These are phyloP conservation scores for Suillus subluteus DNA, from an alignment of 768 basidiomycete genomes.

Conservation along the genomic window DNA sequence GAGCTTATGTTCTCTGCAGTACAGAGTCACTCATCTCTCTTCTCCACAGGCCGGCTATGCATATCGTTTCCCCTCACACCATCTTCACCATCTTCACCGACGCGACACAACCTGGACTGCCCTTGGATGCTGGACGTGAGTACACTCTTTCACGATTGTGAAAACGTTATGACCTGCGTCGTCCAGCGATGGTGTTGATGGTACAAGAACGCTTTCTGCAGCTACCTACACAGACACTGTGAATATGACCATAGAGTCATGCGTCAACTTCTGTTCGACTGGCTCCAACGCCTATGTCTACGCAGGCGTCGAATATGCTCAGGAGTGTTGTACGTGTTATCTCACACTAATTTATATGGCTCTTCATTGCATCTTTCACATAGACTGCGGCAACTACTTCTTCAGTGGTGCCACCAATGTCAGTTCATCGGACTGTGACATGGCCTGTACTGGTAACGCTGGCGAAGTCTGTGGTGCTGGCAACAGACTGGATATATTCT, in stretches of 20 bases:
- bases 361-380: slow-evolving; percentile 9
- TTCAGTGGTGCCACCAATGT: slow-evolving; percentile 48
- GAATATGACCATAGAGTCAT: slow-evolving; percentile 65
- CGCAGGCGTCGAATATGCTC: slow-evolving; percentile 71
- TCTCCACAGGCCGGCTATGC: background rate
- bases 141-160: slow-evolving; percentile 19
- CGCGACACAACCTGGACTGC: slow-evolving; percentile 55
- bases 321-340: slow-evolving; percentile 59
- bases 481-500: slow-evolving; percentile 62
- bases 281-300: slow-evolving; percentile 49
- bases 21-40: background rate
- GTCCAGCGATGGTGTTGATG: slow-evolving; percentile 53
- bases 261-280: slow-evolving; percentile 46
- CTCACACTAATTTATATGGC: slow-evolving; percentile 9
- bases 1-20: background rate
- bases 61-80: slow-evolving; percentile 1
- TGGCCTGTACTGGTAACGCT: slow-evolving; percentile 62
- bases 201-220: slow-evolving; percentile 59
- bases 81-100: slow-evolving; percentile 12
- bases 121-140: slow-evolving; percentile 65
- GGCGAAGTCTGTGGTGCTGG: slow-evolving; percentile 64
- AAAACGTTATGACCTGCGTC: slow-evolving; percentile 11
- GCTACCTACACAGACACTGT: slow-evolving; percentile 47
- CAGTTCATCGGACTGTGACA: slow-evolving; percentile 57
- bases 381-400: slow-evolving; percentile 68